Base-by-base conservation (phyloP, 1,284 basidiomycete species). In the Marasmius tenuissimus region DNA sequence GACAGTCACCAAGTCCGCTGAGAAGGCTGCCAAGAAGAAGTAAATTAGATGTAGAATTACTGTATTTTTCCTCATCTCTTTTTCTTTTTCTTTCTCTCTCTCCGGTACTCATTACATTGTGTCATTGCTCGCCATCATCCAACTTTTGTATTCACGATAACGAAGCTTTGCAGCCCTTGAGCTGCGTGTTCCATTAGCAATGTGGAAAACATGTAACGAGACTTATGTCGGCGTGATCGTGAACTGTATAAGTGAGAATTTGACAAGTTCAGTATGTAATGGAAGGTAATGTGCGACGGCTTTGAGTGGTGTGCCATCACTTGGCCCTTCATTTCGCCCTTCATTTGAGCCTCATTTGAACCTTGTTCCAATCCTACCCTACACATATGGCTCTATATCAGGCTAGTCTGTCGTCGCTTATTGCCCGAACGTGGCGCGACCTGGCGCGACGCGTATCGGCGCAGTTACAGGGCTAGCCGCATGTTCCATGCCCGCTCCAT, bases 21-120 rank as follows among this genome's bases (percentile, higher is more conserved):
- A 95, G 87, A 97, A 97, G 86, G 94, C 93, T 70, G 75, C 85
- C 81, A 94, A 94, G 92, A 95, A 95, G 93, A 95, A 95, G 86
- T 94, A 93, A 91, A 85, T 27, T 88, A 87, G 87, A 88, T 84
- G 86, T 87, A 85, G 85, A 87, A 82, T 75, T 75, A 76, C 73
- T 81, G 79, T 82, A 82, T 73, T 70, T 71, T 76, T 73, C 73
- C 38, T 76, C 70, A 75, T 75, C 75, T 77, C 76, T 77, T 78
- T 75, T 73, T 73, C 73, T 79, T 77, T 81, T 78, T 81, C 76
- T 76, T 76, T 76, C 71, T 69, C 68, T 71, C 72, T 71, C 70
- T 68, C 73, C 72, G 77, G 76, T 82, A 78, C 78, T 76, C 73
- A 73, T 83, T 78, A 80, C 75, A 71, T 78, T 75, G 73, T 77